Base-by-base conservation (phyloP, 208 protist species). In the Leishmania guyanensis region DNA sequence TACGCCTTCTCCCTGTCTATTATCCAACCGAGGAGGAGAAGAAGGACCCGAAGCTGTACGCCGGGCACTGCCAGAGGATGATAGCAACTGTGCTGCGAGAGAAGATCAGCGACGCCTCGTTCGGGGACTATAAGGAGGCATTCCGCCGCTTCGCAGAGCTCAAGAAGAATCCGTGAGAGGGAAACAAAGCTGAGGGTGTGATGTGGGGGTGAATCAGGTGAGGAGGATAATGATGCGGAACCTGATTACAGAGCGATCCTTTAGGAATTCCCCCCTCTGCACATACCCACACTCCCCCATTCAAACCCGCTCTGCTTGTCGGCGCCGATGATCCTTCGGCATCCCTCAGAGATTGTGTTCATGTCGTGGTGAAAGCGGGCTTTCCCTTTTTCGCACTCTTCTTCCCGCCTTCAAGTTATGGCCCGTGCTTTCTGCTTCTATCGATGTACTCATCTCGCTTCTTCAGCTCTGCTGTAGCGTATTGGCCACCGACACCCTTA, bases 1-100 rank as follows among this genome's bases (percentile, higher is more conserved):
- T 95, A 8, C 90, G 90, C 33, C 84, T 87, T 26, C 89, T 98
- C 43, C 95, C 95, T 1, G 91, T 97, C 46, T 98, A 98, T 83
- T 74, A 88, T 69, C 97, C 97, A 1, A 96, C 94, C 56, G 90
- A 92, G 58, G 93, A 88, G 68, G 96, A 98, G 87, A 81, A 86
- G 80, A 78, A 85, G 12, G 88, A 98, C 64, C 76, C 94, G 6
- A 84, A 80, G 9, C 56, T 95, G 51, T 98, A 96, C 78, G 95
- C 95, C 0, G 79, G 76, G 26, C 96, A 97, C 64, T 97, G 96
- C 77, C 93, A 95, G 85, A 77, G 81, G 50, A 96, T 96, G 91
- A 95, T 97, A 90, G 92, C 93, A 10, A 89, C 79, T 14, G 90
- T 95, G 33, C 83, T 97, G 70, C 77, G 72, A 16, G 91, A 82